Conservation (phyloP, 2,329 filamentous ascomycete species). For the Verticillium tricorpus region DNA sequence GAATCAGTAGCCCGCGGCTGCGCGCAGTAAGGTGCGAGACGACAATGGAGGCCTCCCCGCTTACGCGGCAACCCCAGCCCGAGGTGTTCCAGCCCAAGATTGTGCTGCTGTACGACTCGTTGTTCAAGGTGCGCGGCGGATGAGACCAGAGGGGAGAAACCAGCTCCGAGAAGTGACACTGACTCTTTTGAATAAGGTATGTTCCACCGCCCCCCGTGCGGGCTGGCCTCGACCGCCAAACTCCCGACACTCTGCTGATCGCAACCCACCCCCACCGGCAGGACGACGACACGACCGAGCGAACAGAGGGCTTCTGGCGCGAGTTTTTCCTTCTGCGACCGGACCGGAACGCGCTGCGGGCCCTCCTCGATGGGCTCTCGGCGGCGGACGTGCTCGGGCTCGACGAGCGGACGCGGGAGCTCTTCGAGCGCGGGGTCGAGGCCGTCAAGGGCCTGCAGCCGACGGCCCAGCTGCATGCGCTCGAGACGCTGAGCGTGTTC, state of each 20-base stretch:
- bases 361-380: conserved; percentile 63
- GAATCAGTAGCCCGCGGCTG: not conserved
- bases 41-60: conserved; percentile 80
- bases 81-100: conserved; percentile 94
- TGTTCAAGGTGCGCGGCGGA: conserved; percentile 63
- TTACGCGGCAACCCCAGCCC: conserved; percentile 87
- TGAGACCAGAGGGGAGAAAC: not conserved
- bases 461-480: conserved; percentile 69
- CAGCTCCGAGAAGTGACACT: not conserved
- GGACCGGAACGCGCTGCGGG: conserved; percentile 64
- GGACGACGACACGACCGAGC: conserved; percentile 63
- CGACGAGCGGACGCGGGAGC: conserved; percentile 72
- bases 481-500: conserved; percentile 91
- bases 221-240: not conserved
- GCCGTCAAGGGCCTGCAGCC: conserved; percentile 58
- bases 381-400: conserved; percentile 72
- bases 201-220: not conserved
- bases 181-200: not conserved
- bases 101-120: conserved; percentile 77
- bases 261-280: conserved; percentile 22
- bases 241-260: not conserved
- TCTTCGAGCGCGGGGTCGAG: conserved; percentile 70
- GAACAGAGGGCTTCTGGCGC: conserved; percentile 88
- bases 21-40: not conserved
- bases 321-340: conserved; percentile 92